Base-by-base conservation (phyloP, 2,329 filamentous ascomycete species). In the Domatiomyces catenatus region DNA sequence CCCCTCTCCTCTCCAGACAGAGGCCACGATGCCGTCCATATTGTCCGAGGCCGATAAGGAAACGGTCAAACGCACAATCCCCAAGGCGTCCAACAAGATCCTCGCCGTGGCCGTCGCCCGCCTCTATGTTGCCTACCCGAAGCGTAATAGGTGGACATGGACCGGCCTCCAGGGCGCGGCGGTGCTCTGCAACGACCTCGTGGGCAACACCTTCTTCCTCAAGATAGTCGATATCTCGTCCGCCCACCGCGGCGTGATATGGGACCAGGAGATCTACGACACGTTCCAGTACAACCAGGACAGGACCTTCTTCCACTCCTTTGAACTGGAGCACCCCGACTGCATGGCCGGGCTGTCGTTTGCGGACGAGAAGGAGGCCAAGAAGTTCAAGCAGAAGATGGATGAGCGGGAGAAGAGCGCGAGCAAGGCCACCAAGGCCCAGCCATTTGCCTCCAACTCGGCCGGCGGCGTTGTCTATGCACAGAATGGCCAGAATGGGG, bases 261-360 rank as follows among this genome's bases (percentile, higher is more conserved):
- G 87, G 87, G 89, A 94, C 63, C 90, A 96, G 70, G 92, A 98
- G 69, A 87, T 98, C 61, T 98, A 94, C 70, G 90, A 98, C 60
- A 81, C 81, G 48, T 96, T 94, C 75, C 75, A 76, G 56, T 98
- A 96, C 73, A 94, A 95, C 69, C 90, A 95, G 64, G 92, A 98
- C 66, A 83, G 92, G 54, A 90, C 86, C 53, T 98, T 95, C 70
- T 98, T 98, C 70, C 89, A 96, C 69, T 88, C 86, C 5, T 98
- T 98, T 65, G 92, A 98, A 70, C 77, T 94, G 50, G 89, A 96
- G 68, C 81, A 93, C 56, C 45, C 45, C 17, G 20, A 22, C 8
- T 96, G 88, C 62, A 71, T 93, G 54, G 92, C 88, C 5, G 92
- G 83, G 0, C 71, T 98, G 53, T 94, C 87, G 20, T 98, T 98